These are phyloP conservation scores for Lasiosphaeriaceae sp. DNA, from an alignment of 495 filamentous ascomycete genomes.

Conservation along the genomic window DNA sequence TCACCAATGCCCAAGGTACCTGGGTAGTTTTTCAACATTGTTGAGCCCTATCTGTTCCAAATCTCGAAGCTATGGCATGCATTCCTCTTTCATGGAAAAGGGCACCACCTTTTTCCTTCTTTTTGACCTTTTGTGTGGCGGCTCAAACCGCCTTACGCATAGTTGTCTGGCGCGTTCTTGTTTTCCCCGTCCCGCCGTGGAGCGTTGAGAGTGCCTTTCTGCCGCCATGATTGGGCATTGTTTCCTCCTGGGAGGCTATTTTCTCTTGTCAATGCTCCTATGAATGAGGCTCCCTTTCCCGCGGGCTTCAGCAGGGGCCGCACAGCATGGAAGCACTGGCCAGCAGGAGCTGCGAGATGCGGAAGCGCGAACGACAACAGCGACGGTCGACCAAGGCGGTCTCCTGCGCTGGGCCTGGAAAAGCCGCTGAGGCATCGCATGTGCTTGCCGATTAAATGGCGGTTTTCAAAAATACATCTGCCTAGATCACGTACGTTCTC, in stretches of 20 bases:
- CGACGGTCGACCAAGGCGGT: background rate
- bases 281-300: background rate
- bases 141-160: background rate
- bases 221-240: conserved; percentile 9
- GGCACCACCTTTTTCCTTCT: no score
- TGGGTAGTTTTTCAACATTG: no score
- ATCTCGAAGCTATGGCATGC: no score
- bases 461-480: background rate
- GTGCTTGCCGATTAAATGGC: background rate
- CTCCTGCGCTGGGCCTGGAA: conserved; percentile 1
- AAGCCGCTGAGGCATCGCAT: conserved; percentile 5
- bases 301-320: conserved; percentile 3
- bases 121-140: no score
- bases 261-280: conserved; percentile 5
- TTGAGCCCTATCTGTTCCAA: no score
- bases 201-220: background rate
- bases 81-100: no score
- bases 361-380: conserved; percentile 11
- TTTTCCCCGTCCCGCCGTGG: background rate
- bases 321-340: conserved; percentile 12
- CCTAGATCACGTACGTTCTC: background rate
- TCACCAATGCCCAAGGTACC: no score
- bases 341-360: conserved; percentile 10
- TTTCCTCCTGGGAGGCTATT: background rate
- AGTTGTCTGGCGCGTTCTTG: background rate